Evolutionary conservation across 148 eudicot genomes (phyloP).

Genomic region (Persicaria tinctoria): DNA sequence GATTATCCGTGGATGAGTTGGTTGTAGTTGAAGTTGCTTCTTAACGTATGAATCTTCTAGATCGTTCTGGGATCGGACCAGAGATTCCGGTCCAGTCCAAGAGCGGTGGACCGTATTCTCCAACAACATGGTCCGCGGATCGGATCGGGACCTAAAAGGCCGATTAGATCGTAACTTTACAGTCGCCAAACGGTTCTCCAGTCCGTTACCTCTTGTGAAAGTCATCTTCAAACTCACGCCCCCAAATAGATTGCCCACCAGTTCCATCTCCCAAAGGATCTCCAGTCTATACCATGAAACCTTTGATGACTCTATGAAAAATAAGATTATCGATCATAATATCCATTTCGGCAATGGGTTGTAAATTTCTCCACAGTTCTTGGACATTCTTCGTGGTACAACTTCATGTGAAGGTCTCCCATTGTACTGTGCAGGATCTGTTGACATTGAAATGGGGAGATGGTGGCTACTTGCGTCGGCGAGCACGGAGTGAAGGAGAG

Average conservation of each 20-base stretch:
- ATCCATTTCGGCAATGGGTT: slow-evolving; percentile 95
- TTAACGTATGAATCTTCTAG: too few relatives aligned
- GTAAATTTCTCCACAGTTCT: slow-evolving; percentile 98
- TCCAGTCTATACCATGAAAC: slow-evolving; percentile 98
- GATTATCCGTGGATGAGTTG: too few relatives aligned
- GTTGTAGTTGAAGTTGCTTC: too few relatives aligned
- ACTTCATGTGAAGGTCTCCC: slow-evolving; percentile 96
- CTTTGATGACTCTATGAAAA: slow-evolving; percentile 94
- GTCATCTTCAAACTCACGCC: slow-evolving; percentile 97
- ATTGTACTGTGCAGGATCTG: slow-evolving; percentile 89
- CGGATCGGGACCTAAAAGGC: too few relatives aligned
- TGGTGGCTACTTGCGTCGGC: too few relatives aligned
- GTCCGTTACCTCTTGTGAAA: slow-evolving; percentile 86
- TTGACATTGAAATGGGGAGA: neutral
- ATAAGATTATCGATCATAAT: slow-evolving; percentile 95
- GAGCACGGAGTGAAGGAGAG: too few relatives aligned
- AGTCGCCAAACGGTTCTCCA: too few relatives aligned
- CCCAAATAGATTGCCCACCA: slow-evolving; percentile 99
- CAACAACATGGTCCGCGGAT: too few relatives aligned
- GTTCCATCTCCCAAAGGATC: slow-evolving; percentile 99
- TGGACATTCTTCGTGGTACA: slow-evolving; percentile 99
- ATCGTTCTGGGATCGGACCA: too few relatives aligned
- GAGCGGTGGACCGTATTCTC: too few relatives aligned
- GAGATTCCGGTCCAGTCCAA: too few relatives aligned
- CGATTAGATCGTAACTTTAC: too few relatives aligned